Conservation (phyloP, 2,329 filamentous ascomycete genomes). For the Anthostomella pinea region DNA sequence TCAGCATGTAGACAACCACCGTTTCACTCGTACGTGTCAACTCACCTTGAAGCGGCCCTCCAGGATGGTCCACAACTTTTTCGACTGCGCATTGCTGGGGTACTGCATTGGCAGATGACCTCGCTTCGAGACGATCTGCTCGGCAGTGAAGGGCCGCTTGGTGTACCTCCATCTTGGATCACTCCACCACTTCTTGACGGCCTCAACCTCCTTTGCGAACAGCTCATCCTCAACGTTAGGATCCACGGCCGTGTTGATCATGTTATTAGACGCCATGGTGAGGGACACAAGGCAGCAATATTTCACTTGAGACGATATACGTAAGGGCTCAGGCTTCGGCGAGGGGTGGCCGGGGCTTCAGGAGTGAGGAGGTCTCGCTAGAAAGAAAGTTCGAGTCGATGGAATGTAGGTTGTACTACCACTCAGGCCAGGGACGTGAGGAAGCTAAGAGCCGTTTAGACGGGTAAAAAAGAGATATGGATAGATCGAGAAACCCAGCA, state of each 20-base stretch:
- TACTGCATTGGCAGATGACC: slow-evolving; percentile 90
- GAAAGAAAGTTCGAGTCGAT: too few species aligned
- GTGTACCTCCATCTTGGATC: slow-evolving; percentile 91
- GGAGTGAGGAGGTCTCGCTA: too few species aligned
- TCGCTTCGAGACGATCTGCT: slow-evolving; percentile 95
- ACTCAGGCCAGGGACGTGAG: too few species aligned
- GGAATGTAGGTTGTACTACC: too few species aligned
- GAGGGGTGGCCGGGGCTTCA: too few species aligned
- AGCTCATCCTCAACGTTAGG: slow-evolving; percentile 59
- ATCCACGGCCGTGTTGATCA: slow-evolving; percentile 57
- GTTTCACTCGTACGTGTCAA: neutral
- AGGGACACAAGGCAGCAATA: slow-evolving; percentile 14
- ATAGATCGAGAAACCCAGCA: too few species aligned
- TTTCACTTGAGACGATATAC: slow-evolving; percentile 1
- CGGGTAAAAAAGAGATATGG: too few species aligned
- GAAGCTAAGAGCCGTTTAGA: too few species aligned
- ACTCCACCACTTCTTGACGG: slow-evolving; percentile 91
- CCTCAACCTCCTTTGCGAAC: slow-evolving; percentile 79
- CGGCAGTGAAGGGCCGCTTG: slow-evolving; percentile 87
- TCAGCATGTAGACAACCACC: slow-evolving; percentile 7
- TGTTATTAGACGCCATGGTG: slow-evolving; percentile 61
- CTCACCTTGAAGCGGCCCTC: slow-evolving; percentile 81
- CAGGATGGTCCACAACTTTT: slow-evolving; percentile 92
- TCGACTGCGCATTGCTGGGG: slow-evolving; percentile 81
- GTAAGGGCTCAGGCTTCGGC: slow-evolving; percentile 5